phyloP scores from a whole-genome alignment of 768 basidiomycete species.

The Boletus rex-veris region DNA sequence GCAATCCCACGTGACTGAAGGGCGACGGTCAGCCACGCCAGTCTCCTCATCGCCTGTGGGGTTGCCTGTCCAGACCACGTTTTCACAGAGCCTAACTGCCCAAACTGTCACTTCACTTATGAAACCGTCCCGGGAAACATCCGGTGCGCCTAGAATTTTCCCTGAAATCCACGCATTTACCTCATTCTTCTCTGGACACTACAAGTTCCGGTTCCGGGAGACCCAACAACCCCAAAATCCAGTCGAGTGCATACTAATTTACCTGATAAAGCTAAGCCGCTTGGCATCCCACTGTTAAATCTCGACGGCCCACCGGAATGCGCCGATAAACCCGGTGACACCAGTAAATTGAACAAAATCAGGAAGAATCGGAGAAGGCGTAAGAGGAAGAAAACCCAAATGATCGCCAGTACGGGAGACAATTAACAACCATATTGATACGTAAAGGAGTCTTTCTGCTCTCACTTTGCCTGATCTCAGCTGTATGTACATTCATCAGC shows the following conservation, averaged over 20 bases:
- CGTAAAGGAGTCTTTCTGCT: constrained; percentile 9
- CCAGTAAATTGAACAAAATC: constrained; percentile 23
- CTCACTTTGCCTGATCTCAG: background rate
- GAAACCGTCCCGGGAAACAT: constrained; percentile 3
- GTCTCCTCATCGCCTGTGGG: constrained; percentile 1
- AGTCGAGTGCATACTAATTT: constrained; percentile 5
- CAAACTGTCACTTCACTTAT: background rate
- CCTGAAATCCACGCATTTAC: constrained; percentile 5
- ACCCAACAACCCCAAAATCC: background rate
- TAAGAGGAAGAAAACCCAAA: constrained; percentile 50
- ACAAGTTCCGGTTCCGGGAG: constrained; percentile 17
- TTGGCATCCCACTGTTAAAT: constrained; percentile 49
- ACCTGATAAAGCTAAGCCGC: constrained; percentile 12
- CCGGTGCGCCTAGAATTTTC: constrained; percentile 18
- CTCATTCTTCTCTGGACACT: constrained; percentile 12
- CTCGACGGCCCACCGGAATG: constrained; percentile 46
- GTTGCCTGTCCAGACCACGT: constrained; percentile 6
- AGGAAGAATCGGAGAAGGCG: constrained; percentile 55
- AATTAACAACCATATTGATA: constrained; percentile 5
- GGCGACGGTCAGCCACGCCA: background rate
- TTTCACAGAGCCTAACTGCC: background rate
- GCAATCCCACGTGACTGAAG: background rate
- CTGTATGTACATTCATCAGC: background rate
- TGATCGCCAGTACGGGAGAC: constrained; percentile 20
- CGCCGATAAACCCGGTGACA: constrained; percentile 12